Evolutionary conservation across 2,329 filamentous ascomycete genomes (phyloP).

Genomic region (Colletotrichum sp.): DNA sequence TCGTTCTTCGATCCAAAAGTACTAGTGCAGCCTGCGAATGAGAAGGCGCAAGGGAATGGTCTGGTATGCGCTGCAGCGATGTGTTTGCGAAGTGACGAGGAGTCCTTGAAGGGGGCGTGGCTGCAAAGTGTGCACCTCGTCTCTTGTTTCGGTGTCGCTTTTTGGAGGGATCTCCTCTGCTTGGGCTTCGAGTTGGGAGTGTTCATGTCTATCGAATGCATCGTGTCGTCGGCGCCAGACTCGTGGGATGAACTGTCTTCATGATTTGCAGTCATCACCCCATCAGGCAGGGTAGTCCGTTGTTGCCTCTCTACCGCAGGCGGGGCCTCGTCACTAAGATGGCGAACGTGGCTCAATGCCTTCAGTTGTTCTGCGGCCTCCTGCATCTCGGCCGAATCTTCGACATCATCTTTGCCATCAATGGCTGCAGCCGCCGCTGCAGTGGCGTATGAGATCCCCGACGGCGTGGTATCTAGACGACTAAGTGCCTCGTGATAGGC

Average conservation of each 20-base stretch:
- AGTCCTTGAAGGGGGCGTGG: slow-evolving; percentile 71
- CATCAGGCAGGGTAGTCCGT: slow-evolving; percentile 45
- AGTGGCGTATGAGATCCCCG: slow-evolving; percentile 14
- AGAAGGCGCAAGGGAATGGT: slow-evolving; percentile 86
- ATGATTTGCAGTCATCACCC: slow-evolving; percentile 37
- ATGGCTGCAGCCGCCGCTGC: slow-evolving; percentile 23
- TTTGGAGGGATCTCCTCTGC: slow-evolving; percentile 52
- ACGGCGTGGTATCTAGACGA: slow-evolving; percentile 5
- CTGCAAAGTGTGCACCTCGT: slow-evolving; percentile 66
- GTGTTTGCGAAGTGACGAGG: slow-evolving; percentile 69
- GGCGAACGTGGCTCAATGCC: slow-evolving; percentile 66
- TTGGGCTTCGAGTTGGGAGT: slow-evolving; percentile 45
- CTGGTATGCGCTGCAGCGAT: slow-evolving; percentile 72
- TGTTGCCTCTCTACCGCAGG: slow-evolving; percentile 31
- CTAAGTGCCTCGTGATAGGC: slow-evolving; percentile 7
- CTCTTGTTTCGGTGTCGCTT: slow-evolving; percentile 60
- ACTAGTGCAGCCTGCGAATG: slow-evolving; percentile 81
- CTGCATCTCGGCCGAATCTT: slow-evolving; percentile 73
- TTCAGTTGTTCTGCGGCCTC: slow-evolving; percentile 72
- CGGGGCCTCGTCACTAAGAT: slow-evolving; percentile 36
- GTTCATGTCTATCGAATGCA: slow-evolving; percentile 35
- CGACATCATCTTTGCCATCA: slow-evolving; percentile 53
- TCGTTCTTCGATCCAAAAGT: slow-evolving; percentile 95
- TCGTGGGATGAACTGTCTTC: slow-evolving; percentile 49
- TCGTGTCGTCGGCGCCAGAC: slow-evolving; percentile 43